Base-by-base conservation (phyloP, 2,329 filamentous ascomycete species). In the Botrytis aclada region DNA sequence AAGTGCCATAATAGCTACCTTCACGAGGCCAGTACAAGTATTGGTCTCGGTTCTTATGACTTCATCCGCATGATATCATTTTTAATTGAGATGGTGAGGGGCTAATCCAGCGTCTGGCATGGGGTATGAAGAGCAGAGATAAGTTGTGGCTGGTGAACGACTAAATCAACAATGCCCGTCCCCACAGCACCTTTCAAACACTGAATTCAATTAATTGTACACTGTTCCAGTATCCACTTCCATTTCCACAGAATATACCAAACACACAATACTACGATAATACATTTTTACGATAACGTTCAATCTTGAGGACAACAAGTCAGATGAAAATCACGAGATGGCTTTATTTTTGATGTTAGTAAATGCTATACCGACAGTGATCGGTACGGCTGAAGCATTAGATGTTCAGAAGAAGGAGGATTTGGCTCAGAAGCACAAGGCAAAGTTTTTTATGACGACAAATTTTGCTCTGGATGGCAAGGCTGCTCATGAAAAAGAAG, bases 341-440 rank as follows among this genome's bases (percentile, higher is more conserved):
- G 70, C 70, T n/a, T 61, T 72, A 20, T 72, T 72, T 10, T 60
- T 72, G n/a, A 39, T 56, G 41, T 69, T 66, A 10, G 65, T 72
- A 61, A 69, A 66, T 25, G 70, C 70, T 1, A 72, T 72, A 58
- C 70, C 70, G 25, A 72, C 70, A 1, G 70, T 72, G 5, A 72
- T 72, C 45, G 70, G 70, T 29, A 72, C 70, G 3, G 56, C 47
- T 45, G 70, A 72, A 72, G 70, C 70, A 47, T 54, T 72, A 5
- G 65, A 66, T 58, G 70, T 66, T 25, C 70, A 72, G 63, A 72
- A 72, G 43, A 72, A 72, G 45, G 70, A 72, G 37, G 70, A 72
- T 69, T 45, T 66, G 63, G 39, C 65, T 61, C 51, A 69, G 62
- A 72, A 72, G 34, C 70, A 72, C 29, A 72, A 72, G 41, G 70